Conservation (phyloP, 2,329 filamentous ascomycete species). For the Fusarium denticulatum region DNA sequence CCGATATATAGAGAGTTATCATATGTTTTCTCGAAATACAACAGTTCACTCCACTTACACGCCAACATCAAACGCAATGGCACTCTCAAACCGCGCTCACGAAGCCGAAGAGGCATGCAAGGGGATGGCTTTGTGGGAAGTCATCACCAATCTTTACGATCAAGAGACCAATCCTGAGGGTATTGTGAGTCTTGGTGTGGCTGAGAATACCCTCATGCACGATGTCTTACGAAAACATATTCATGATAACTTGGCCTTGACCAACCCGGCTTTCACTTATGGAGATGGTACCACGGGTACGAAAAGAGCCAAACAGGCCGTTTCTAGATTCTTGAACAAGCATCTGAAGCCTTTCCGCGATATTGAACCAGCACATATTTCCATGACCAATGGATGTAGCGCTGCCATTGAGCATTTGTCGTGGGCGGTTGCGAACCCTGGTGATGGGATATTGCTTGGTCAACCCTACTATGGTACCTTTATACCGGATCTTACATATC, state of each 20-base stretch:
- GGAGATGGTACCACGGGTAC: slow-evolving; percentile 54
- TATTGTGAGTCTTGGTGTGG: slow-evolving; percentile 61
- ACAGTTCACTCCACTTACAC: not conserved
- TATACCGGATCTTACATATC: slow-evolving; percentile 54
- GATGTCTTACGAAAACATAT: slow-evolving; percentile 53
- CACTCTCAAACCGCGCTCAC: slow-evolving; percentile 45
- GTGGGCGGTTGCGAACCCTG: slow-evolving; percentile 53
- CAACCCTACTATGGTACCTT: slow-evolving; percentile 61
- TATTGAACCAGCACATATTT: slow-evolving; percentile 48
- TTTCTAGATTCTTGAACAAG: slow-evolving; percentile 51
- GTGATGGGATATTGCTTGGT: slow-evolving; percentile 54
- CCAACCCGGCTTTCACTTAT: slow-evolving; percentile 51
- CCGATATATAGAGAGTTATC: not conserved
- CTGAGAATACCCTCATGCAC: slow-evolving; percentile 65
- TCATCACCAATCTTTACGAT: slow-evolving; percentile 57
- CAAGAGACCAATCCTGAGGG: slow-evolving; percentile 53
- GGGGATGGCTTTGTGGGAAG: slow-evolving; percentile 52
- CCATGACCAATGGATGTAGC: slow-evolving; percentile 54
- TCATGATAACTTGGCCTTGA: slow-evolving; percentile 50
- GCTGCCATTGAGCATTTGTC: slow-evolving; percentile 53
- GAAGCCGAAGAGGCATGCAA: slow-evolving; percentile 43
- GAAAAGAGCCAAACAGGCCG: slow-evolving; percentile 44
- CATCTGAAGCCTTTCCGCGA: slow-evolving; percentile 44
- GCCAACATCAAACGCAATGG: slow-evolving; percentile 16
- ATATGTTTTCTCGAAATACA: not conserved